These are phyloP conservation scores for Ogataea angusta DNA, from an alignment of 805 yeast genomes.

Conservation along the genomic window DNA sequence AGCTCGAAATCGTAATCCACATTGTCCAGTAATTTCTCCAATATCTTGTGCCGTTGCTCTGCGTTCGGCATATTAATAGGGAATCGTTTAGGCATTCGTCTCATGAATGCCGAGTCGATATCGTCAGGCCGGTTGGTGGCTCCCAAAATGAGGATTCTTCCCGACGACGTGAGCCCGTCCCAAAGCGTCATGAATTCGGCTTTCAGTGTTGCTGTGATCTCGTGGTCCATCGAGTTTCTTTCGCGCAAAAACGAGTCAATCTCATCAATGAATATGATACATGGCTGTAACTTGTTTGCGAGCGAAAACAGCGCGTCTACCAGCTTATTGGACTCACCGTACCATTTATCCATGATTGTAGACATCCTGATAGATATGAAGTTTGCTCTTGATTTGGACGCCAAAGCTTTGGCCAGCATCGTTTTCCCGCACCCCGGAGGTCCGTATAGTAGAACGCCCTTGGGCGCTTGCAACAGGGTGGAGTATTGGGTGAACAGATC, in stretches of 20 bases:
- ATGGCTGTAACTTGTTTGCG: conserved; percentile 87
- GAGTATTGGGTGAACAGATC: conserved; percentile 70
- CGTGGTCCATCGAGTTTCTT: conserved; percentile 82
- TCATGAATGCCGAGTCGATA: conserved; percentile 86
- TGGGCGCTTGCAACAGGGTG: conserved; percentile 77
- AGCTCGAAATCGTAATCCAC: conserved; percentile 68
- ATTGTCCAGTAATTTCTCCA: conserved; percentile 63
- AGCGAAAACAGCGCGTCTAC: conserved; percentile 90
- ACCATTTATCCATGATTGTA: conserved; percentile 94
- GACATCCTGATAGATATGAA: conserved; percentile 91
- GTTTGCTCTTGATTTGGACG: conserved; percentile 86
- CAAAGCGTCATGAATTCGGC: conserved; percentile 97
- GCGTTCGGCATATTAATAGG: conserved; percentile 70
- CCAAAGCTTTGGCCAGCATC: conserved; percentile 94
- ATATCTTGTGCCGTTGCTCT: conserved; percentile 65
- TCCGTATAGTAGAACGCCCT: conserved; percentile 88
- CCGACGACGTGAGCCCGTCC: conserved; percentile 84
- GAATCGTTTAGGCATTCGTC: conserved; percentile 91
- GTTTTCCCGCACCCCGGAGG: conserved; percentile 99
- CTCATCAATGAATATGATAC: conserved; percentile 93
- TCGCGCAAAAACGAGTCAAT: conserved; percentile 92
- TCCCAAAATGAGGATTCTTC: conserved; percentile 83
- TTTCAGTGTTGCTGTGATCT: conserved; percentile 89
- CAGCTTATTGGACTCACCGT: conserved; percentile 92
- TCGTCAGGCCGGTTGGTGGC: conserved; percentile 93